phyloP scores from a whole-genome alignment of 2,329 filamentous ascomycete species.

The Penicillium crustosum region DNA sequence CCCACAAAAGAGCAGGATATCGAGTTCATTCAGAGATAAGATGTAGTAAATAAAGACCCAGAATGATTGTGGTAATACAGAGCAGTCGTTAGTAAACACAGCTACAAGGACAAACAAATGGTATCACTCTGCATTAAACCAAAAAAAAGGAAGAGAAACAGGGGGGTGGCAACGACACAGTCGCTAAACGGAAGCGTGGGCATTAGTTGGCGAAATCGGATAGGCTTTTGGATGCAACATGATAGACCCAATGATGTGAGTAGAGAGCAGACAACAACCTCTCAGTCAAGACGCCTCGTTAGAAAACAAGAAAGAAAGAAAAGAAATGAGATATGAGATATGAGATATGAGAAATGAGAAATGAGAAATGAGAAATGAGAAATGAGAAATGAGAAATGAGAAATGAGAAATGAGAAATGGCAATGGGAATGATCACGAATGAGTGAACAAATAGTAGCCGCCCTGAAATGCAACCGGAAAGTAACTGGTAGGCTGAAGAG shows the following conservation, averaged over 20 bases:
- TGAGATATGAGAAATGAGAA: constrained; percentile 5
- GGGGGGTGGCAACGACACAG: constrained; percentile 11
- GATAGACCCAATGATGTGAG: constrained; percentile 20
- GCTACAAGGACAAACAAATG: constrained; percentile 30
- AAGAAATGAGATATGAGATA: too few relatives aligned
- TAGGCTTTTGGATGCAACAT: constrained; percentile 27
- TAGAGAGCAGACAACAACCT: constrained; percentile 19
- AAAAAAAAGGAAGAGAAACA: constrained; percentile 22
- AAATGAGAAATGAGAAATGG: neutral
- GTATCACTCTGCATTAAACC: constrained; percentile 38
- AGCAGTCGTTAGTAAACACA: constrained; percentile 20
- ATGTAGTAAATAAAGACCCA: constrained; percentile 10
- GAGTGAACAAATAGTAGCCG: constrained; percentile 20
- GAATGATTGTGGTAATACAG: constrained; percentile 23
- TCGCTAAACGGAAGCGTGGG: constrained; percentile 28
- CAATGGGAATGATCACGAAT: constrained; percentile 7
- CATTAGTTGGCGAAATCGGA: constrained; percentile 21
- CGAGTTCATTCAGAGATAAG: constrained; percentile 4
- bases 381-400: neutral
- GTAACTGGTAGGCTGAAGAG: constrained; percentile 21
- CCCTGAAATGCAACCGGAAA: constrained; percentile 29
- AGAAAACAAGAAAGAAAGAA: constrained; percentile 15
- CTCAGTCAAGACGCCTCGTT: constrained; percentile 25
- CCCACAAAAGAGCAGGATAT: constrained; percentile 5
- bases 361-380: constrained; percentile 5